Evolutionary conservation across 2,329 filamentous ascomycete genomes (phyloP).

Genomic region (Aspergillus terreus): DNA sequence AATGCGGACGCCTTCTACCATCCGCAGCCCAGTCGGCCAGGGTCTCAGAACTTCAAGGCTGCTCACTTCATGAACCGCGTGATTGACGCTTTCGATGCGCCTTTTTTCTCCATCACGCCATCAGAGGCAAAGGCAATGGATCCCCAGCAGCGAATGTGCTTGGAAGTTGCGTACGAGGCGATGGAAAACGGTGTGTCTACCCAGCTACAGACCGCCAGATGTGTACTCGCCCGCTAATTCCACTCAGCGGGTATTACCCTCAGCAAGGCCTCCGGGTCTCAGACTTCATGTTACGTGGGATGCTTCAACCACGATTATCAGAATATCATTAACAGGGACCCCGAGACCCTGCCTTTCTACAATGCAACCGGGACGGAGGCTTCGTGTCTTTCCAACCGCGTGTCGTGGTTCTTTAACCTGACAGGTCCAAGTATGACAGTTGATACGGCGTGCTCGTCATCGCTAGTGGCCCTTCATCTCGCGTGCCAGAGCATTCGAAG

Average conservation of each 20-base stretch:
- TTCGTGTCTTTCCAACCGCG: slow-evolving; percentile 18
- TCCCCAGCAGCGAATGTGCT: slow-evolving; percentile 20
- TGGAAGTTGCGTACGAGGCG: slow-evolving; percentile 30
- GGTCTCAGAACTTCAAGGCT: background rate
- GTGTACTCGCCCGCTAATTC: background rate
- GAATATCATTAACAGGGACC: background rate
- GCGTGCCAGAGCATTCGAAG: slow-evolving; percentile 24
- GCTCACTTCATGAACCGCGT: slow-evolving; percentile 16
- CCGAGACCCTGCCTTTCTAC: background rate
- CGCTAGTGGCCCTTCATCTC: slow-evolving; percentile 22
- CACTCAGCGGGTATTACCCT: slow-evolving; percentile 12
- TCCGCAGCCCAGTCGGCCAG: slow-evolving; percentile 14
- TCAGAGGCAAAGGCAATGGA: slow-evolving; percentile 22
- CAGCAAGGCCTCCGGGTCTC: slow-evolving; percentile 15
- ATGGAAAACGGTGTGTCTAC: slow-evolving; percentile 36
- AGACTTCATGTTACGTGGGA: slow-evolving; percentile 9
- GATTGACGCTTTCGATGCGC: slow-evolving; percentile 21
- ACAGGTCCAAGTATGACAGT: slow-evolving; percentile 24
- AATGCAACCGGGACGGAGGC: slow-evolving; percentile 14
- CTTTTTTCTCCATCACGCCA: slow-evolving; percentile 20
- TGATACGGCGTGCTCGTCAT: slow-evolving; percentile 26
- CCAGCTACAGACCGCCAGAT: background rate
- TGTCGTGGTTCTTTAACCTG: slow-evolving; percentile 30
- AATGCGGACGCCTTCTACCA: slow-evolving; percentile 20
- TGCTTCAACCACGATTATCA: slow-evolving; percentile 3